A percentile compares a stretch with the other conserved stretches of the same genome.
Conservation (phyloP, 106 monocot species). For the Dioscorea zingiberensis region DNA sequence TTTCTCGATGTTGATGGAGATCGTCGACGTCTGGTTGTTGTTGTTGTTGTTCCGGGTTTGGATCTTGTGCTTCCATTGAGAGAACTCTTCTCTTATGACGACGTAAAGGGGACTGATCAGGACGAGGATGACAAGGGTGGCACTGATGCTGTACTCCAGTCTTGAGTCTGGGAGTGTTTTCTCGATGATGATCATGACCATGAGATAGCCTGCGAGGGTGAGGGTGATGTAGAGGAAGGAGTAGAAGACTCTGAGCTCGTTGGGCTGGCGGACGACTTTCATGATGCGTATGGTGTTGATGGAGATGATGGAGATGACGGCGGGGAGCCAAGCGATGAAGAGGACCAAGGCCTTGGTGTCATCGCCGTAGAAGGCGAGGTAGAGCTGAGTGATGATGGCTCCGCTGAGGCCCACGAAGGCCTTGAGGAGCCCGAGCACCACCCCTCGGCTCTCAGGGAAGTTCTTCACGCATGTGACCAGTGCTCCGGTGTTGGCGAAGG, state of each 20-base stretch:
- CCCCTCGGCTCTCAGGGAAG: slow-evolving; percentile 41
- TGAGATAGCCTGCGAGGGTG: slow-evolving; percentile 14
- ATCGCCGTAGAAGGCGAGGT: slow-evolving; percentile 23
- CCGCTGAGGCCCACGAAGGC: slow-evolving; percentile 50
- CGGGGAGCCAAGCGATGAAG: slow-evolving; percentile 35
- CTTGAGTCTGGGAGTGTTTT: slow-evolving; percentile 2
- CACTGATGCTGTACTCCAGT: slow-evolving; percentile 5
- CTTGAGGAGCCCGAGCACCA: slow-evolving; percentile 40
- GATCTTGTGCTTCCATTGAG: background rate
- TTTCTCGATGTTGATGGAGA: background rate
- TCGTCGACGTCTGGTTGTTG: background rate
- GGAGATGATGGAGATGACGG: slow-evolving; percentile 25
- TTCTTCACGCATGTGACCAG: slow-evolving; percentile 43
- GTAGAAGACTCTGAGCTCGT: slow-evolving; percentile 5
- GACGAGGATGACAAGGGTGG: slow-evolving; percentile 8
- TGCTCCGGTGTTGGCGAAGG: slow-evolving; percentile 42
- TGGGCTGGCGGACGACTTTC: background rate
- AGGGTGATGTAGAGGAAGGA: slow-evolving; percentile 22
- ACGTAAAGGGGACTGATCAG: slow-evolving; percentile 15
- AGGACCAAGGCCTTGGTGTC: slow-evolving; percentile 25
- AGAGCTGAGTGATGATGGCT: slow-evolving; percentile 41
- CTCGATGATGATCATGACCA: slow-evolving; percentile 22
- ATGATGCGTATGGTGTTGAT: slow-evolving; percentile 16
- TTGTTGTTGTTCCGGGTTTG: background rate
- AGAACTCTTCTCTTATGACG: slow-evolving; percentile 14